Evolutionary conservation across 202 grass and related monocot species (phyloP).

Genomic region (Elaeis oleifera): DNA sequence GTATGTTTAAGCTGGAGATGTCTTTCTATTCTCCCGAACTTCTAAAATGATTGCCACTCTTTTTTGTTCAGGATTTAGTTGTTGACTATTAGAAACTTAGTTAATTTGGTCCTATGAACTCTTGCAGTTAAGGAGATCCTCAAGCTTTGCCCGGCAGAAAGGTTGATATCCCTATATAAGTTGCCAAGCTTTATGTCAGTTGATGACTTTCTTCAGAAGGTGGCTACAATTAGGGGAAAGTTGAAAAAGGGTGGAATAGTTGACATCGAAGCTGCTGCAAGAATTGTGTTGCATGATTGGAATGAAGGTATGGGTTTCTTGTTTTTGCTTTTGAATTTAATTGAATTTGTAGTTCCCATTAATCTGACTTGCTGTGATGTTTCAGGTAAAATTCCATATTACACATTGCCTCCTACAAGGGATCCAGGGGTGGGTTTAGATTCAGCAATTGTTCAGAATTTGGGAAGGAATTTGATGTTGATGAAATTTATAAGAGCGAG

Average conservation of each 20-base stretch:
- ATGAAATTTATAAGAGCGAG: constrained; percentile 76
- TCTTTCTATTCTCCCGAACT: too few relatives aligned
- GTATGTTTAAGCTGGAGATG: too few relatives aligned
- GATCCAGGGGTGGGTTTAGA: constrained; percentile 32
- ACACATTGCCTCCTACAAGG: constrained; percentile 66
- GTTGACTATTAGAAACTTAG: too few relatives aligned
- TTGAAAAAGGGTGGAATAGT: constrained; percentile 95
- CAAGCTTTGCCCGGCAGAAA: constrained; percentile 63
- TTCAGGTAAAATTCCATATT: constrained; percentile 95
- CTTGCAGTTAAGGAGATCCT: constrained; percentile 85
- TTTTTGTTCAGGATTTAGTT: too few relatives aligned
- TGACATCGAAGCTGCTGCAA: constrained; percentile 81
- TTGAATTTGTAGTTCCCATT: background rate
- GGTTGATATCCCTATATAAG: constrained; percentile 74
- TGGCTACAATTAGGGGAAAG: constrained; percentile 64
- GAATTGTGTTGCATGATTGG: constrained; percentile 95
- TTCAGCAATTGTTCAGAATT: constrained; percentile 54
- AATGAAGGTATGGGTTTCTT: constrained; percentile 56
- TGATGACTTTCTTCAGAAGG: constrained; percentile 92
- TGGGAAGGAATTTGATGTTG: constrained; percentile 70
- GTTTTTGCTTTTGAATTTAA: constrained; percentile 10
- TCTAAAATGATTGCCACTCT: too few relatives aligned
- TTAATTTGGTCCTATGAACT: constrained; percentile 2
- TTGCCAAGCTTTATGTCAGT: constrained; percentile 63
- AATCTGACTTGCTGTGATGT: constrained; percentile 1